Conservation (phyloP, 495 filamentous ascomycete genomes). For the Annulohypoxylon bovei region DNA sequence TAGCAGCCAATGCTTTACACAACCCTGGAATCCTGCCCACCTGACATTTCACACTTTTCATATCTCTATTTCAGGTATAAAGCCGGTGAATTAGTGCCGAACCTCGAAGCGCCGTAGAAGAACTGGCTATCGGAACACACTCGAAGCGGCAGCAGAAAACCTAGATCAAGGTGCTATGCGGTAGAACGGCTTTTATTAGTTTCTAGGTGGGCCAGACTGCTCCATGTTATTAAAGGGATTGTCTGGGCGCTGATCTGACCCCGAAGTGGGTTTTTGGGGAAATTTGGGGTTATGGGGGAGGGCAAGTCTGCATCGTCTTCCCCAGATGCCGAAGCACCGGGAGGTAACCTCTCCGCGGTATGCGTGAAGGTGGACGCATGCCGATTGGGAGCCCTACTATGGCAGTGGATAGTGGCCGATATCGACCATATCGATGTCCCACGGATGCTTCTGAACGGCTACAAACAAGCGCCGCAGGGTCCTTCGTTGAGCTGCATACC, state of each 20-base stretch:
- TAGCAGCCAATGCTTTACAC: not conserved
- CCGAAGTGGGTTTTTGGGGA: constrained; percentile 33
- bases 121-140: constrained; percentile 21
- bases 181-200: constrained; percentile 41
- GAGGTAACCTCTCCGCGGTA: constrained; percentile 35
- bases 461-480: constrained; percentile 5
- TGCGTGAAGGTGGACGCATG: constrained; percentile 32
- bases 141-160: constrained; percentile 34
- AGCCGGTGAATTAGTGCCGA: constrained; percentile 32
- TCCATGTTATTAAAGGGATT: constrained; percentile 32
- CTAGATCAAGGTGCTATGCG: constrained; percentile 40
- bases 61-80: constrained; percentile 9
- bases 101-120: constrained; percentile 19
- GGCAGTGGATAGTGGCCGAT: constrained; percentile 20
- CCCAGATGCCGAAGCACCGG: constrained; percentile 45
- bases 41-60: constrained; percentile 27
- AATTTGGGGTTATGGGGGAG: constrained; percentile 41
- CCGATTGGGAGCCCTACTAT: constrained; percentile 37
- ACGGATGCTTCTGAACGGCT: constrained; percentile 18
- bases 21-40: constrained; percentile 15
- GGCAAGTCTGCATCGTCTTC: constrained; percentile 20
- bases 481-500: constrained; percentile 5
- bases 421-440: constrained; percentile 18
- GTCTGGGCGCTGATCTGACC: constrained; percentile 36
- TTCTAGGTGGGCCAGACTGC: constrained; percentile 34